phyloP scores from a whole-genome alignment of 75 land plant genomes.

The Pinus tabuliformis region DNA sequence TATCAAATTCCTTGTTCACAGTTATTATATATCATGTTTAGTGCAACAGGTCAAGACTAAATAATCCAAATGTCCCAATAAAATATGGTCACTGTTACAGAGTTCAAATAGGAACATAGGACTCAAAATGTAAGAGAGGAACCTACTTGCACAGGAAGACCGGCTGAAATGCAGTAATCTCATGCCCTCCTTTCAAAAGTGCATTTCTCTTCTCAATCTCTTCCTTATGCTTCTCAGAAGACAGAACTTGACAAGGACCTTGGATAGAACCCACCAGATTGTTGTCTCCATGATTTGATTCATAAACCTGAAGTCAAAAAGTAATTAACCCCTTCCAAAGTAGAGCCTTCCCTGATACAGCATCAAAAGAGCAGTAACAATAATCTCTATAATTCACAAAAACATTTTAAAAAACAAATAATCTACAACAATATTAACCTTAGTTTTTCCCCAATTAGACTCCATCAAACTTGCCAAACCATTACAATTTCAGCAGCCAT shows the following conservation, averaged over 20 bases:
- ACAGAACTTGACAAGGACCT: slow-evolving; percentile 38
- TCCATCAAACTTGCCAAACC: background rate
- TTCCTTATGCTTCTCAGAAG: slow-evolving; percentile 24
- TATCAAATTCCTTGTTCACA: too few species aligned
- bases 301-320: slow-evolving; percentile 38
- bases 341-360: background rate
- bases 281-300: slow-evolving; percentile 51
- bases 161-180: slow-evolving; percentile 16
- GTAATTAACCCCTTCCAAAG: background rate
- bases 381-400: too few species aligned
- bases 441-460: background rate
- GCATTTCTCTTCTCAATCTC: slow-evolving; percentile 28
- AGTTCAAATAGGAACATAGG: background rate
- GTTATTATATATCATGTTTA: too few species aligned
- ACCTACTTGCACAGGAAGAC: slow-evolving; percentile 38
- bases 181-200: slow-evolving; percentile 14
- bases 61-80: too few species aligned
- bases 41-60: too few species aligned
- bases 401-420: too few species aligned
- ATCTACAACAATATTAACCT: too few species aligned
- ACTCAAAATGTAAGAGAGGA: background rate
- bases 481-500: background rate
- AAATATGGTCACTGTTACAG: too few species aligned
- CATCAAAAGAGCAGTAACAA: too few species aligned
- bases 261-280: slow-evolving; percentile 48